These are phyloP conservation scores for Liquidambar formosana DNA, from an alignment of 164 flowering plant genomes.

Conservation along the genomic window DNA sequence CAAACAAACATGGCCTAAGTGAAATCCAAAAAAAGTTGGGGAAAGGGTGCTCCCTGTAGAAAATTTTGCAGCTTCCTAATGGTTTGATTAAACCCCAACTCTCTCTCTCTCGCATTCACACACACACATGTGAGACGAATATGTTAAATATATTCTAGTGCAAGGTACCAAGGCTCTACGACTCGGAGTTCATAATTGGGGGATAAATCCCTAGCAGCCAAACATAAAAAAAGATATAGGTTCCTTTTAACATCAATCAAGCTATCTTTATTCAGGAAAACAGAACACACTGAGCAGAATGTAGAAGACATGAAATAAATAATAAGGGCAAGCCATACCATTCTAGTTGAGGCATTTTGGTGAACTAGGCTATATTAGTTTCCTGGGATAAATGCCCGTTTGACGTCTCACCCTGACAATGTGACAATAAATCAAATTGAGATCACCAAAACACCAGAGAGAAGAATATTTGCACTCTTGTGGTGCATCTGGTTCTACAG, in stretches of 20 bases:
- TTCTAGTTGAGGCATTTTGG: not conserved
- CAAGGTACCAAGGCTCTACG: no score
- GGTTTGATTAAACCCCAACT: no score
- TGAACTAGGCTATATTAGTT: slow-evolving; percentile 12
- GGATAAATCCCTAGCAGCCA: not conserved
- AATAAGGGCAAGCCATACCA: not conserved
- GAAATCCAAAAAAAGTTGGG: no score
- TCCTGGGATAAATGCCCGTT: slow-evolving; percentile 14
- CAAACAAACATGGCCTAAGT: no score
- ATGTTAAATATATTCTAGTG: no score
- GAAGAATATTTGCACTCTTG: not conserved
- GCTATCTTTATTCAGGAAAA: not conserved
- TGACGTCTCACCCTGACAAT: slow-evolving; percentile 31
- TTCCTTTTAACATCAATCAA: not conserved
- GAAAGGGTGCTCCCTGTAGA: no score
- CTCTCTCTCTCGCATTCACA: no score
- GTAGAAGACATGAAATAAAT: not conserved
- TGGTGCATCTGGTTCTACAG: not conserved
- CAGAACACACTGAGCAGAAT: not conserved
- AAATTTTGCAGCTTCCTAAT: no score
- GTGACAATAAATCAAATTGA: not conserved
- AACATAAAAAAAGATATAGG: not conserved
- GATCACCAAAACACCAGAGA: not conserved
- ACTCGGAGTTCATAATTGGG: no score
- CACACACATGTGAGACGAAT: no score